A percentile compares a stretch with the other conserved stretches of the same genome.
Conservation (phyloP, 2,329 filamentous ascomycete genomes). For the Aulographum hederae region DNA sequence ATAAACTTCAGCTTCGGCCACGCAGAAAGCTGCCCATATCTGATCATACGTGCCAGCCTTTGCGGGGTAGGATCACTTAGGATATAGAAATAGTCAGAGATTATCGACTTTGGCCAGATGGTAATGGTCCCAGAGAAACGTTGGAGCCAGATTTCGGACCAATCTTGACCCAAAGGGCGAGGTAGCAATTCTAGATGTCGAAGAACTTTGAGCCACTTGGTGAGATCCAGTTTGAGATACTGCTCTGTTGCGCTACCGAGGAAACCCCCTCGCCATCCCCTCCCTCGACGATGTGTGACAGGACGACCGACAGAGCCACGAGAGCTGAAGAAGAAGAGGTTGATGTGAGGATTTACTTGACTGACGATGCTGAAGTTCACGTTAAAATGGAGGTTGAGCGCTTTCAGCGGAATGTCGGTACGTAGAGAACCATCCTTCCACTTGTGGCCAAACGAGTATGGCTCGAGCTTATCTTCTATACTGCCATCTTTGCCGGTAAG, state of each 20-base stretch:
- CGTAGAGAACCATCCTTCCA: constrained; percentile 95
- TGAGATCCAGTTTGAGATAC: constrained; percentile 88
- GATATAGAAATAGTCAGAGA: constrained; percentile 71
- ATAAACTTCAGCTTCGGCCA: constrained; percentile 91
- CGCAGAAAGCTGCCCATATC: constrained; percentile 70
- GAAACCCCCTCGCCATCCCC: constrained; percentile 92
- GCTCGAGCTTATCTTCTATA: constrained; percentile 47
- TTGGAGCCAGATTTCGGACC: constrained; percentile 92
- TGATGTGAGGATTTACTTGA: constrained; percentile 90
- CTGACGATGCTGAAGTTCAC: constrained; percentile 90
- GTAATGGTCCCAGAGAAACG: constrained; percentile 89
- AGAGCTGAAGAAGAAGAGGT: constrained; percentile 96
- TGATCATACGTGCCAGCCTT: constrained; percentile 71
- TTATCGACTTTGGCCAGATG: constrained; percentile 73
- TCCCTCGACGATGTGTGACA: constrained; percentile 81
- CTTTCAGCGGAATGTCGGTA: constrained; percentile 89
- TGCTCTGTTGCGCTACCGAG: constrained; percentile 83
- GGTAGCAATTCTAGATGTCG: constrained; percentile 84
- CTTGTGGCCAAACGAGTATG: constrained; percentile 95
- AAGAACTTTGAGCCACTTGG: constrained; percentile 93
- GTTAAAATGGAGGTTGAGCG: constrained; percentile 91
- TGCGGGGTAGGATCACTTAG: constrained; percentile 63
- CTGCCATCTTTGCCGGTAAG: not conserved
- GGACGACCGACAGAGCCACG: constrained; percentile 80
- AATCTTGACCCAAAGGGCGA: constrained; percentile 80